Evolutionary conservation across 305 asterid genomes (phyloP).

Genomic region (Fraxinus baroniana): DNA sequence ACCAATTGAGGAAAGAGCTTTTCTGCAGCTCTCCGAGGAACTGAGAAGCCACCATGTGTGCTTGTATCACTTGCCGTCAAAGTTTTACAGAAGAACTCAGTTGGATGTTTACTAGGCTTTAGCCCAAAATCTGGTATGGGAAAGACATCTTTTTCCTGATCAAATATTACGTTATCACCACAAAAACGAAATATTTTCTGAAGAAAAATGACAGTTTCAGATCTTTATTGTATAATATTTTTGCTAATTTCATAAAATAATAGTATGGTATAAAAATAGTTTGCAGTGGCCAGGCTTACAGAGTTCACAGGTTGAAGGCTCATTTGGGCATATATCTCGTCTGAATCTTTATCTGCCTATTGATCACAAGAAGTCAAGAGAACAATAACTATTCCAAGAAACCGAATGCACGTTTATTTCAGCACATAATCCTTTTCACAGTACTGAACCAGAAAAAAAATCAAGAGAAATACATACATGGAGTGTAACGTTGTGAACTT

Average conservation of each 20-base stretch:
- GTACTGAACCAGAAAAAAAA: neutral
- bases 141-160: constrained; percentile 82
- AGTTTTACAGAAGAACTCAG: constrained; percentile 90
- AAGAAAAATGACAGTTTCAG: neutral
- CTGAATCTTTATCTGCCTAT: constrained; percentile 95
- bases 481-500: constrained; percentile 84
- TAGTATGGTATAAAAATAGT: neutral
- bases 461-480: constrained; percentile 49
- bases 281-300: constrained; percentile 39
- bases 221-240: neutral
- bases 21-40: constrained; percentile 93
- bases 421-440: neutral
- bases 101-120: constrained; percentile 76
- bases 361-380: constrained; percentile 18
- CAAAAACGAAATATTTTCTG: neutral
- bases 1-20: constrained; percentile 91
- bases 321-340: constrained; percentile 95
- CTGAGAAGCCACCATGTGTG: constrained; percentile 95
- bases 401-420: neutral
- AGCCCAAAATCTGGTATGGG: constrained; percentile 83
- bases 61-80: constrained; percentile 94
- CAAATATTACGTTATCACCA: constrained; percentile 19
- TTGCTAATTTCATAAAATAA: neutral
- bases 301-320: constrained; percentile 85
- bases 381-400: neutral